Evolutionary conservation across 768 basidiomycete genomes (phyloP).

Genomic region (Amanita jacksonii): DNA sequence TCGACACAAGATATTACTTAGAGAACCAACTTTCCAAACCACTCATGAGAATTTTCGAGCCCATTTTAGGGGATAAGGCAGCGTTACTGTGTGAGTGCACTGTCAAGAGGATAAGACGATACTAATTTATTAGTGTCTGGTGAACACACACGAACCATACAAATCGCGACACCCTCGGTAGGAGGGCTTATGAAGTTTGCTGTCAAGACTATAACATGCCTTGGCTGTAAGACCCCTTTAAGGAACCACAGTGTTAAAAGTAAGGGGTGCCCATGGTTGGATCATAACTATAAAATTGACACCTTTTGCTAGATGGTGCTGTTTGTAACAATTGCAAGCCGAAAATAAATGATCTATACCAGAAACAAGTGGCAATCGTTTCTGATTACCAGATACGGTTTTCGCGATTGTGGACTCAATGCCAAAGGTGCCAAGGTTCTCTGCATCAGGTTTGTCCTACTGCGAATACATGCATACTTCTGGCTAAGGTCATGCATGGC

Average conservation of each 20-base stretch:
- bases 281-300: not conserved
- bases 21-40: slow-evolving; percentile 98
- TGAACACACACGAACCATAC: slow-evolving; percentile 91
- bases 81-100: slow-evolving; percentile 60
- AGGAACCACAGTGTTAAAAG: slow-evolving; percentile 69
- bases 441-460: slow-evolving; percentile 65
- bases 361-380: slow-evolving; percentile 71
- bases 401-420: slow-evolving; percentile 96
- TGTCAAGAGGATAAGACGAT: slow-evolving; percentile 8
- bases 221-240: slow-evolving; percentile 91
- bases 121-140: slow-evolving; percentile 61
- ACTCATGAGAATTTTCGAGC: slow-evolving; percentile 95
- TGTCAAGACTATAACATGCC: slow-evolving; percentile 88
- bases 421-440: slow-evolving; percentile 97
- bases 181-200: slow-evolving; percentile 99
- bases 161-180: slow-evolving; percentile 92
- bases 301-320: slow-evolving; percentile 58
- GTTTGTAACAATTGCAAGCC: slow-evolving; percentile 92
- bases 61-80: slow-evolving; percentile 90
- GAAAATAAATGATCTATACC: slow-evolving; percentile 80
- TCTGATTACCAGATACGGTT: slow-evolving; percentile 86
- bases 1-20: slow-evolving; percentile 96
- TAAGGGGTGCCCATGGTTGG: slow-evolving; percentile 21
- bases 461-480: not conserved
- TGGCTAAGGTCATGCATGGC: not conserved